Evolutionary conservation across 331 rosid genomes (phyloP), one percentile per base, ranked within the genome.

Genomic region (Quercus tomentella): DNA sequence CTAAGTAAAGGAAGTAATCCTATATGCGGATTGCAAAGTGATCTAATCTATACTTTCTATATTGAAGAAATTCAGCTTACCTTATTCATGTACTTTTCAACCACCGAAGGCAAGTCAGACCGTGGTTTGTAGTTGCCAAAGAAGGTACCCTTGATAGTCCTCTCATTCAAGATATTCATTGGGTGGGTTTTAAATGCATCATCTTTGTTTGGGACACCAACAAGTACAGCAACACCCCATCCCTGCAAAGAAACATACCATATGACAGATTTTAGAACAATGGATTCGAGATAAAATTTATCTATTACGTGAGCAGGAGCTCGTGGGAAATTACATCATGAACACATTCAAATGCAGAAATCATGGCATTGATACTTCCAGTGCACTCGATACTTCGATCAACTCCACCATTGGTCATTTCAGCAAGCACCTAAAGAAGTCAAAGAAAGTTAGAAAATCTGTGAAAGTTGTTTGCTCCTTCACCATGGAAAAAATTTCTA

Each of bases 221-320:
- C 86, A 28, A 83, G 74, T 41, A 83, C 86, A 35, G 81, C 86
- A 25, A 83, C 83, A 52, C 83, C 86, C 86, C 83, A 83, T 23
- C 86, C 86, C 86, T 79, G 71, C 20, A 43, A 43, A 43, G 51
- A 43, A 43, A 43, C 51, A 43, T 43, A 43, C 51, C 61, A 3
- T 22, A 12, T 35, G 21, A 21, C 17, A 43, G 61, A 16, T 60
- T 60, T 16, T 16, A 51, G 1, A 72, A 52, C 0, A 22, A 14
- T 8, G 9, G n/a, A 7, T 15, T 56, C 0, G 4, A 60, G 15
- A 22, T 26, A 26, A 58, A 17, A 25, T 55, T 1, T 18, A 6
- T 43, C 0, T 10, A 55, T 18, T 35, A 52, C 16, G 6, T 2
- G 6, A 77, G 6, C 3, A 26, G 18, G 5, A 68, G 68, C 1